Conservation (phyloP, 768 basidiomycete genomes). For the Panus rudis region DNA sequence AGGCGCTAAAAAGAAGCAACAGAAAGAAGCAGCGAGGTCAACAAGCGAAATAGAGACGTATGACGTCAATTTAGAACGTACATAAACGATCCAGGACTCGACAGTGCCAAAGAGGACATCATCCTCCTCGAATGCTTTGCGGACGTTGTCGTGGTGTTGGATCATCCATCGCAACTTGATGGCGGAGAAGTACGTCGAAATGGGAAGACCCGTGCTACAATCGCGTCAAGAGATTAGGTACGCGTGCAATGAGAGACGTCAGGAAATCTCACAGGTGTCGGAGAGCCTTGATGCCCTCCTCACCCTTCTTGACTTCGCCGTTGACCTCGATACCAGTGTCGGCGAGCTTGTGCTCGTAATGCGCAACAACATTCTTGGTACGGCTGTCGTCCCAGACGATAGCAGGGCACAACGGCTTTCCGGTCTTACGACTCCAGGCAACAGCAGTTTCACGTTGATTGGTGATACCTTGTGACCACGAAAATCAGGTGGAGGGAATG, state of each 20-base stretch:
- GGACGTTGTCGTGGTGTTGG: slow-evolving; percentile 72
- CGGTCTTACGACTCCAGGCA: slow-evolving; percentile 86
- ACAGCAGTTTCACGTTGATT: slow-evolving; percentile 97
- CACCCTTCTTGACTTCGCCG: slow-evolving; percentile 63
- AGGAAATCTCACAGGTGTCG: slow-evolving; percentile 53
- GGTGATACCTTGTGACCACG: slow-evolving; percentile 61
- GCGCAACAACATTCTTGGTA: slow-evolving; percentile 78
- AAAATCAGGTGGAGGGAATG: slow-evolving; percentile 11
- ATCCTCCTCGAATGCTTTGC: slow-evolving; percentile 71
- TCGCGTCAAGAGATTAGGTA: slow-evolving; percentile 3
- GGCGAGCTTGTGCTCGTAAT: slow-evolving; percentile 65
- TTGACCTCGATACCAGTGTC: slow-evolving; percentile 69
- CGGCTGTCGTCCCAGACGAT: slow-evolving; percentile 98
- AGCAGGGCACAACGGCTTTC: slow-evolving; percentile 80
- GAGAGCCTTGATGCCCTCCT: slow-evolving; percentile 59
- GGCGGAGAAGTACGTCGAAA: slow-evolving; percentile 97
- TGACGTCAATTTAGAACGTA: slow-evolving; percentile 26
- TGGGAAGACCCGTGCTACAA: slow-evolving; percentile 79
- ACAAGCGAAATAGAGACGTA: not conserved
- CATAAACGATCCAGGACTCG: slow-evolving; percentile 94
- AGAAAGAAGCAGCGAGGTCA: not conserved
- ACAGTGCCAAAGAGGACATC: slow-evolving; percentile 90
- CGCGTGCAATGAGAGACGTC: not conserved
- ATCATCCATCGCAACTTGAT: slow-evolving; percentile 98
- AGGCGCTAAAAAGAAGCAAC: slow-evolving; percentile 50